Evolutionary conservation across 2,329 filamentous ascomycete genomes (phyloP).

Genomic region (Shiraia bambusicola): DNA sequence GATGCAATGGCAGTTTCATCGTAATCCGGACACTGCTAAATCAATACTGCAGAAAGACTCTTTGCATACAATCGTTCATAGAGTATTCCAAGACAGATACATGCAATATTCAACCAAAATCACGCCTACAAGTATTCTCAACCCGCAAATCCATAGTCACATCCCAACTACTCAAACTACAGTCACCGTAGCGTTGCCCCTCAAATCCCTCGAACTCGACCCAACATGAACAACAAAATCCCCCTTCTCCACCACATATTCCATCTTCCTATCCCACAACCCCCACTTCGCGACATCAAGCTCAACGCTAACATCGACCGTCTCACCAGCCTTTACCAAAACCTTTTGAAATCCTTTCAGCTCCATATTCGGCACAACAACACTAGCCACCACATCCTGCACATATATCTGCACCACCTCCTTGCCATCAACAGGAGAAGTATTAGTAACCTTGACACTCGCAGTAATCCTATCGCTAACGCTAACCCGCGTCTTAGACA

Average conservation of each 20-base stretch:
- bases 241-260: slow-evolving; percentile 73
- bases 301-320: slow-evolving; percentile 55
- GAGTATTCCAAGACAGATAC: too few relatives aligned
- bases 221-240: slow-evolving; percentile 66
- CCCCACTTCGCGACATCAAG: slow-evolving; percentile 55
- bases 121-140: too few relatives aligned
- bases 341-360: slow-evolving; percentile 71
- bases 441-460: slow-evolving; percentile 64
- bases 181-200: slow-evolving; percentile 58
- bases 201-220: slow-evolving; percentile 58
- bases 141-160: too few relatives aligned
- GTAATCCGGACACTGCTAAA: too few relatives aligned
- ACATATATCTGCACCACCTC: slow-evolving; percentile 72
- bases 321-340: slow-evolving; percentile 60
- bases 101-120: too few relatives aligned
- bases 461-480: slow-evolving; percentile 59
- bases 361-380: slow-evolving; percentile 65
- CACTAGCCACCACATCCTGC: slow-evolving; percentile 61
- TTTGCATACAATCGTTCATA: too few relatives aligned
- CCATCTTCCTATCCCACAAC: slow-evolving; percentile 61
- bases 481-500: slow-evolving; percentile 53
- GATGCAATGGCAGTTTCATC: too few relatives aligned
- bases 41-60: too few relatives aligned
- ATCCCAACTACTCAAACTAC: slow-evolving; percentile 37
- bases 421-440: slow-evolving; percentile 56